phyloP scores from a whole-genome alignment of 768 basidiomycete genomes.

The Harrya chromipes region DNA sequence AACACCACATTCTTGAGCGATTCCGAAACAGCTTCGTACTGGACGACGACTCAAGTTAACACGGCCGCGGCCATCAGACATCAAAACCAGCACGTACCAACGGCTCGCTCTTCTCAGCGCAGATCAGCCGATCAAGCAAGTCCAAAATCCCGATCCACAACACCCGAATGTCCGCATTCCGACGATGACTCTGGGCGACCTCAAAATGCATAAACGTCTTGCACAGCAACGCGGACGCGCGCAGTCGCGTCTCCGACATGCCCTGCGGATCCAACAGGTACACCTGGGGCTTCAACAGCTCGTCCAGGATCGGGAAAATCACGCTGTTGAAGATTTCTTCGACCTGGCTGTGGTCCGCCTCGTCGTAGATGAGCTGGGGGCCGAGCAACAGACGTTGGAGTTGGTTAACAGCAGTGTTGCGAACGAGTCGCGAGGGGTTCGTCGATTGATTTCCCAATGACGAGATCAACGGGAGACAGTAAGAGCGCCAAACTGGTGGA shows the following conservation, averaged over 20 bases:
- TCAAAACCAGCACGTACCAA: constrained; percentile 46
- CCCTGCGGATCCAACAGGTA: constrained; percentile 77
- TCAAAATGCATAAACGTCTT: constrained; percentile 96
- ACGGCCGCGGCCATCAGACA: not conserved
- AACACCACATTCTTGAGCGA: constrained; percentile 95
- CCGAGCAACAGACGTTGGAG: constrained; percentile 84
- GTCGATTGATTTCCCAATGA: constrained; percentile 79
- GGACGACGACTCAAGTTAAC: constrained; percentile 3
- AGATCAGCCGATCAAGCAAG: constrained; percentile 85
- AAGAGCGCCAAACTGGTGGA: constrained; percentile 70
- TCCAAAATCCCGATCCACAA: constrained; percentile 91
- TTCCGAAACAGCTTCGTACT: constrained; percentile 96
- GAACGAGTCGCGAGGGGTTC: constrained; percentile 80
- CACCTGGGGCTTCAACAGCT: constrained; percentile 81
- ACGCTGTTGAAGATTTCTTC: constrained; percentile 86
- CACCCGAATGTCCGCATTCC: constrained; percentile 59
- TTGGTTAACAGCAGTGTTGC: constrained; percentile 74
- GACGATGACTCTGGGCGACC: constrained; percentile 56
- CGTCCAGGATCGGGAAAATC: constrained; percentile 89
- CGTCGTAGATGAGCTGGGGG: constrained; percentile 61
- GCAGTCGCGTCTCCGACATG: constrained; percentile 86
- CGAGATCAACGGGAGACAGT: constrained; percentile 69
- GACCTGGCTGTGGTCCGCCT: constrained; percentile 58
- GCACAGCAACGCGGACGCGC: constrained; percentile 87
- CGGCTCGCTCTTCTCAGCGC: constrained; percentile 79